Percentiles rank a stretch among this genome's conserved stretches.
Evolutionary conservation across 106 monocot genomes (phyloP).

Genomic region (Apostasia shenzhenica): DNA sequence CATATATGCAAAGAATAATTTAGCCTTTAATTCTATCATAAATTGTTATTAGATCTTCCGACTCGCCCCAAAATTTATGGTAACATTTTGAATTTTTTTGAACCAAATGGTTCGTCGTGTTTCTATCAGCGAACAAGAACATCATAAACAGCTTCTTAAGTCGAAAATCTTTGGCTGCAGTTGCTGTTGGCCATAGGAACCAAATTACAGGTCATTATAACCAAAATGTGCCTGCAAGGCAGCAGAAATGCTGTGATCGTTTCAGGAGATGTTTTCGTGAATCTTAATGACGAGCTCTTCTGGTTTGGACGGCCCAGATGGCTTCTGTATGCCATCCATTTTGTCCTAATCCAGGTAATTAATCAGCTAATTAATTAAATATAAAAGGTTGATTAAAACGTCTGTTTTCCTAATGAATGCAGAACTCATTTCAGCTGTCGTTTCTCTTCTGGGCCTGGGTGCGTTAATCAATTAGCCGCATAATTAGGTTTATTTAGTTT

Average conservation of each 20-base stretch:
- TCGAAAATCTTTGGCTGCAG: conserved; percentile 14
- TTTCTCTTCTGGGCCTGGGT: conserved; percentile 16
- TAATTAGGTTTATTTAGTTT: not conserved
- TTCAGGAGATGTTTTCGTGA: conserved; percentile 22
- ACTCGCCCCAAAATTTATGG: too few species aligned
- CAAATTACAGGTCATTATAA: conserved; percentile 35
- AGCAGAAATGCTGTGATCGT: conserved; percentile 12
- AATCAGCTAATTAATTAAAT: not conserved
- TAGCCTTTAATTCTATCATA: too few species aligned
- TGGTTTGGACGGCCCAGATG: conserved; percentile 32
- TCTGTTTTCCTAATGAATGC: not conserved
- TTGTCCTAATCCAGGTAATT: conserved; percentile 44
- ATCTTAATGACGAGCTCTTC: conserved; percentile 30
- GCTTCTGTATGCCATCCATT: conserved; percentile 36
- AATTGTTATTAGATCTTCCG: too few species aligned
- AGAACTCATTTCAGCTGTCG: conserved; percentile 27
- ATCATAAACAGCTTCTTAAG: not conserved
- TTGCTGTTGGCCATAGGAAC: conserved; percentile 49
- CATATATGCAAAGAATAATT: too few species aligned
- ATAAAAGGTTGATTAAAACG: not conserved
- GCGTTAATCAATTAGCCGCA: not conserved
- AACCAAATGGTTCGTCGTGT: too few species aligned
- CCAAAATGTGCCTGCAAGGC: conserved; percentile 27
- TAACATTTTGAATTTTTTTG: too few species aligned
- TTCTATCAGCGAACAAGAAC: too few species aligned